A percentile compares a stretch with the other conserved stretches of the same genome.
phyloP scores from a whole-genome alignment of 1,284 basidiomycete species.

The Ceraceosorus bombacis region DNA sequence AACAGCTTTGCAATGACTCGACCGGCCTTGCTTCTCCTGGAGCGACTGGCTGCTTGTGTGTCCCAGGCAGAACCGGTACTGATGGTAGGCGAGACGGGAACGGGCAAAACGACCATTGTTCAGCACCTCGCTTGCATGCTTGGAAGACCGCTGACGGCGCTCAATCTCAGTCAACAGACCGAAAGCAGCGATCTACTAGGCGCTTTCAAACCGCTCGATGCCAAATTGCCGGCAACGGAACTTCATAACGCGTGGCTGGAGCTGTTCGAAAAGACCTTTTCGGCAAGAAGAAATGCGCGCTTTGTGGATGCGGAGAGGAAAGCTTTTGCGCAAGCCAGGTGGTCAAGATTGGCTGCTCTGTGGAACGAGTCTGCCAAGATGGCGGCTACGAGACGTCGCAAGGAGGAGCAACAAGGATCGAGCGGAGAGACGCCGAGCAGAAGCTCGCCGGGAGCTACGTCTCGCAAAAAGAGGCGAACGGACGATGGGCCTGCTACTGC shows the following conservation, averaged over 20 bases:
- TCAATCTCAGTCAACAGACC: slow-evolving; percentile 94
- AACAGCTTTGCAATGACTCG: slow-evolving; percentile 73
- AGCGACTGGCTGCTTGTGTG: slow-evolving; percentile 70
- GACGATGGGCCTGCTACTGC: slow-evolving; percentile 16
- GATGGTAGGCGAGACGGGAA: slow-evolving; percentile 94
- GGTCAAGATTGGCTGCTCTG: slow-evolving; percentile 72
- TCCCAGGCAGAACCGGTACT: slow-evolving; percentile 74
- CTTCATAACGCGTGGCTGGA: slow-evolving; percentile 72
- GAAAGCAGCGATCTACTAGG: slow-evolving; percentile 90
- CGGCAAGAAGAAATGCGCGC: slow-evolving; percentile 76
- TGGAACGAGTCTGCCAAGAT: slow-evolving; percentile 73
- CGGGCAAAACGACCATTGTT: slow-evolving; percentile 90
- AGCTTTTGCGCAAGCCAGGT: slow-evolving; percentile 73
- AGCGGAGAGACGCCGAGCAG: not conserved
- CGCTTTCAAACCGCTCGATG: slow-evolving; percentile 87
- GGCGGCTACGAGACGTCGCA: slow-evolving; percentile 16
- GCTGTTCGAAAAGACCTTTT: slow-evolving; percentile 82
- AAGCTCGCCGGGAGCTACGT: slow-evolving; percentile 2
- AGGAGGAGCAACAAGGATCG: not conserved
- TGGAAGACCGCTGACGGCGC: slow-evolving; percentile 68
- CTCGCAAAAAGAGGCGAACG: slow-evolving; percentile 43
- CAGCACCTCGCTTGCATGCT: slow-evolving; percentile 79
- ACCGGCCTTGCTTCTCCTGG: slow-evolving; percentile 71
- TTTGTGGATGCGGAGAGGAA: slow-evolving; percentile 78
- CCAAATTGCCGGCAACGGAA: slow-evolving; percentile 61